Evolutionary conservation across 2,329 filamentous ascomycete species (phyloP).

Genomic region (Whalleya microplaca): DNA sequence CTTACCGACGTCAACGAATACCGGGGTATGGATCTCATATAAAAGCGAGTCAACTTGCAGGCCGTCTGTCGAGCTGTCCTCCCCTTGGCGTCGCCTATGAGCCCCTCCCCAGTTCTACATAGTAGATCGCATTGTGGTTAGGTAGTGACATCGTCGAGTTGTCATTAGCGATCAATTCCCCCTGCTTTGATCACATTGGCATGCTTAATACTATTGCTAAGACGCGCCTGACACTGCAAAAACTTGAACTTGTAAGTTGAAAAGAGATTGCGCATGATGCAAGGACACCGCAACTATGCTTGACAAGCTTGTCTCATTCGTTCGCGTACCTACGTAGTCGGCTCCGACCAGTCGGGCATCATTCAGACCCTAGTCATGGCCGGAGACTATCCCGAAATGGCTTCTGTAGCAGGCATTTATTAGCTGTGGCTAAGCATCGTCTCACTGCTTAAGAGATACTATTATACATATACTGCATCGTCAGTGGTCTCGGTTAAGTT

Average conservation of each 20-base stretch:
- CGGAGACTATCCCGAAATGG: slow-evolving; percentile 16
- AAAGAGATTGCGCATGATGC: slow-evolving; percentile 32
- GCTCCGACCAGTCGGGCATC: slow-evolving; percentile 20
- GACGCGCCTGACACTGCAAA: too few relatives aligned
- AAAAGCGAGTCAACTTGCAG: slow-evolving; percentile 8
- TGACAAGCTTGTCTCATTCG: neutral
- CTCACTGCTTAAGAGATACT: slow-evolving; percentile 3
- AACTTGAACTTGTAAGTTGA: slow-evolving; percentile 29
- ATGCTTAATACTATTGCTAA: slow-evolving; percentile 22
- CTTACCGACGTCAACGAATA: slow-evolving; percentile 4
- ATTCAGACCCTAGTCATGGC: slow-evolving; percentile 3
- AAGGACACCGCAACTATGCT: slow-evolving; percentile 25
- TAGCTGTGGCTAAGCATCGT: slow-evolving; percentile 1
- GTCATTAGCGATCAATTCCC: neutral
- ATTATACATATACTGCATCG: slow-evolving; percentile 5
- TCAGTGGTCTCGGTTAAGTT: too few relatives aligned
- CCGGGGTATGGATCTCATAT: slow-evolving; percentile 25
- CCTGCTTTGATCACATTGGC: slow-evolving; percentile 5
- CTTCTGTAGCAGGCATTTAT: slow-evolving; percentile 1
- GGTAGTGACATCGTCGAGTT: slow-evolving; percentile 4
- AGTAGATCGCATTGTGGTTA: slow-evolving; percentile 24
- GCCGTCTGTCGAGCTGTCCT: too few relatives aligned
- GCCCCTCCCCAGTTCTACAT: slow-evolving; percentile 21
- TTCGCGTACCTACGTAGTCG: too few relatives aligned
- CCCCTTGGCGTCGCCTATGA: slow-evolving; percentile 8